Conservation (phyloP, 208 protist species). For the Jaenimonas drosophilae region DNA sequence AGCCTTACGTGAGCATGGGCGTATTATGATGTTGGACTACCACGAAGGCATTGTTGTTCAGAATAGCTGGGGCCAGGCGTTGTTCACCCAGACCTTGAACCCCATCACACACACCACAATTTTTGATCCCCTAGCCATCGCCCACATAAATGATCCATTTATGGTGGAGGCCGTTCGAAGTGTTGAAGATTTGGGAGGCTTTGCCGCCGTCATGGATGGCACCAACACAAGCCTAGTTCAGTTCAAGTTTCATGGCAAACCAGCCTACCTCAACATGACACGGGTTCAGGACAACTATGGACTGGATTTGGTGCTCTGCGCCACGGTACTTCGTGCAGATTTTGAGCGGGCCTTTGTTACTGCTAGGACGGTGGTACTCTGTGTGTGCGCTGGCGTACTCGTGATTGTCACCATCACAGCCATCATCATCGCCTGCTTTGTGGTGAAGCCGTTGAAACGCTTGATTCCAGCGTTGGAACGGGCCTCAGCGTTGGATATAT, state of each 20-base stretch:
- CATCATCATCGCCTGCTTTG: slow-evolving; percentile 26
- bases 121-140: slow-evolving; percentile 12
- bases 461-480: slow-evolving; percentile 36
- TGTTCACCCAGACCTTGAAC: slow-evolving; percentile 3
- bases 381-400: slow-evolving; percentile 25
- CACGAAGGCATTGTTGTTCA: slow-evolving; percentile 28
- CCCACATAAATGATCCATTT: slow-evolving; percentile 32
- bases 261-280: slow-evolving; percentile 29
- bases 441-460: slow-evolving; percentile 21
- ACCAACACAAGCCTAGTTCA: slow-evolving; percentile 16
- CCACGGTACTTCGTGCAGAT: slow-evolving; percentile 33
- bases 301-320: slow-evolving; percentile 39
- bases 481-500: slow-evolving; percentile 42
- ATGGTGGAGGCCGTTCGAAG: slow-evolving; percentile 15
- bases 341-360: slow-evolving; percentile 40
- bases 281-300: slow-evolving; percentile 45
- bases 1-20: slow-evolving; percentile 37
- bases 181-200: slow-evolving; percentile 12
- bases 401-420: slow-evolving; percentile 31
- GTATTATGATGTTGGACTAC: slow-evolving; percentile 41
- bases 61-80: slow-evolving; percentile 56
- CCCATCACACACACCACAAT: slow-evolving; percentile 2
- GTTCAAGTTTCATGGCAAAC: slow-evolving; percentile 23
- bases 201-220: slow-evolving; percentile 7
- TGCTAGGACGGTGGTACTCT: slow-evolving; percentile 22